Percentiles rank a stretch among this genome's conserved stretches.
Evolutionary conservation across 208 protist species (phyloP).

Genomic region (Borovskyia barvae): DNA sequence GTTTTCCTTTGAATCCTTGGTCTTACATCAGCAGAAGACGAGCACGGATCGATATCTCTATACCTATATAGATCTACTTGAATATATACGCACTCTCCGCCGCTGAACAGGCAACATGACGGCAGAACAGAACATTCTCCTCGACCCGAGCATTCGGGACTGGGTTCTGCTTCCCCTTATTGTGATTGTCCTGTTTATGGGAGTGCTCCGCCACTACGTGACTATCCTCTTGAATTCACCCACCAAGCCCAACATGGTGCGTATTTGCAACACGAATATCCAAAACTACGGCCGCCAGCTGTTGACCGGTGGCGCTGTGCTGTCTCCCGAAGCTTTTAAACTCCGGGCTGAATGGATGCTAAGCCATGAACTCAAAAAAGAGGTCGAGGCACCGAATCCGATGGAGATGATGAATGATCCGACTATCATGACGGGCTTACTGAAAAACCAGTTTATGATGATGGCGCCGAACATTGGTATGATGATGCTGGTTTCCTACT

Average conservation of each 20-base stretch:
- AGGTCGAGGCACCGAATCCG: slow-evolving; percentile 75
- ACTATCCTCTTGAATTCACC: slow-evolving; percentile 55
- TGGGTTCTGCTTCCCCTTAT: slow-evolving; percentile 96
- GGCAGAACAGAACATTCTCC: slow-evolving; percentile 71
- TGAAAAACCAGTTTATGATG: slow-evolving; percentile 94
- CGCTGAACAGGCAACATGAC: slow-evolving; percentile 23
- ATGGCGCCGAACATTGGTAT: slow-evolving; percentile 94
- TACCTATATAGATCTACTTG: not conserved
- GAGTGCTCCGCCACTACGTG: slow-evolving; percentile 90
- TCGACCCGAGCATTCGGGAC: slow-evolving; percentile 93
- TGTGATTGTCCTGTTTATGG: slow-evolving; percentile 92
- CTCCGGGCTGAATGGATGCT: slow-evolving; percentile 59
- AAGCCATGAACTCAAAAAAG: slow-evolving; percentile 51
- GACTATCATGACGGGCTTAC: slow-evolving; percentile 91
- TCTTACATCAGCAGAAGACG: no score
- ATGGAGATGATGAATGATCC: slow-evolving; percentile 94
- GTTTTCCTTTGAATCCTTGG: not conserved
- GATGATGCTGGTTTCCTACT: slow-evolving; percentile 95
- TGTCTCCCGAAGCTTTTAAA: slow-evolving; percentile 63
- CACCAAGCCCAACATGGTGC: slow-evolving; percentile 44
- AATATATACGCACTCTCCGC: not conserved
- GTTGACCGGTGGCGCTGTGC: slow-evolving; percentile 38
- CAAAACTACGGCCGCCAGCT: slow-evolving; percentile 68
- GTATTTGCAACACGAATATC: slow-evolving; percentile 69
- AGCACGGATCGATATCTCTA: no score